Base-by-base conservation (phyloP, 106 monocot species). In the Dioscorea alata region DNA sequence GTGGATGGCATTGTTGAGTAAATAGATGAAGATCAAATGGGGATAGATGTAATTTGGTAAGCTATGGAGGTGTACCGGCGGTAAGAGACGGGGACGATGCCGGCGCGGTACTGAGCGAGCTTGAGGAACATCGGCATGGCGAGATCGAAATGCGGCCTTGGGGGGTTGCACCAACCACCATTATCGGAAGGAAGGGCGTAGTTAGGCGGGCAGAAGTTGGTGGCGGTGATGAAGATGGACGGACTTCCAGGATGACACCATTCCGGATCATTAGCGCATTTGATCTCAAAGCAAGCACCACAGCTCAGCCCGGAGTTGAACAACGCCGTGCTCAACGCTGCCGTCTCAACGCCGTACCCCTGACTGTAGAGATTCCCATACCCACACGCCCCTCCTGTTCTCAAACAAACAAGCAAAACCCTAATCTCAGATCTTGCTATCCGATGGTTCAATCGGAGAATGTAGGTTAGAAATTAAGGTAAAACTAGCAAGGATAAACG, bases 291-390 rank as follows among this genome's bases (percentile, higher is more conserved):
- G 74, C 92, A 93, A 3, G 92, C 51, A 2, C 92, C 92, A 72
- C 92, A 93, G 73, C 76, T 83, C 56, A 81, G 71, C 31, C 88
- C 92, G 22, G 77, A 56, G 86, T 93, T 82, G 76, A 93, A 93
- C 66, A 93, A 72, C 49, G 89, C 86, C 65, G 93, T 93, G 79
- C 93, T 93, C 68, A 89, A 66, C 59, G 93, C 93, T 65, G 93
- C 93, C 48, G 88, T 88, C 60, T 81, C 59, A 53, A 81, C 81
- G 0, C 85, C 85, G 68, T 87, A 87, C 6, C 83, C 87, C 58
- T 77, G 70, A 74, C 85, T 85, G 71, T 85, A 85, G 22, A 85
- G 68, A 63, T 82, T 76, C 31, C 81, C 81, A 72, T 76, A 82
- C 32, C 81, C 81, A 31, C 81, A 82, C 13, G 81, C 81, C 23